Conservation (phyloP, 371 early-diverging fungal species). For the Mucor ambiguus region DNA sequence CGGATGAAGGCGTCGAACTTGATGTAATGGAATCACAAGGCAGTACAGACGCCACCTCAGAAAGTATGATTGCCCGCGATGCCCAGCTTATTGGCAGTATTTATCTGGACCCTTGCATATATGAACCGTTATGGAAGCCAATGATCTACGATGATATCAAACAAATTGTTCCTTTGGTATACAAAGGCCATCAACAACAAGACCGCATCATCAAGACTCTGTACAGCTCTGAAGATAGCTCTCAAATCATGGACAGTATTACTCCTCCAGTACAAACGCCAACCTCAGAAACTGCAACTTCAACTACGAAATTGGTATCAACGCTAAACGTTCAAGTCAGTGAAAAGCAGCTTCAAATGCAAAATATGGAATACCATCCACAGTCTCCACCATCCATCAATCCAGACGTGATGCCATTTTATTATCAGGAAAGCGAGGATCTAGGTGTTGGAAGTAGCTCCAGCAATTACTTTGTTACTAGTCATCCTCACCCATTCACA, state of each 20-base stretch:
- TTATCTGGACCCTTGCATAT: slow-evolving; percentile 51
- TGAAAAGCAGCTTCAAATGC: not conserved
- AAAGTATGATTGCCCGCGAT: not conserved
- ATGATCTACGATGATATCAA: slow-evolving; percentile 56
- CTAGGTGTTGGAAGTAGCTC: not conserved
- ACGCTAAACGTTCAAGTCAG: not conserved
- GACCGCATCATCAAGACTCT: not conserved
- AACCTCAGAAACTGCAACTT: not conserved
- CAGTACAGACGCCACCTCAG: not conserved
- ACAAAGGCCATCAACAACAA: slow-evolving; percentile 19
- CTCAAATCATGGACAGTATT: not conserved
- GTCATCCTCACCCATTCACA: not conserved
- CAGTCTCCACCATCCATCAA: not conserved
- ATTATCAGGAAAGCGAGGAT: not conserved
- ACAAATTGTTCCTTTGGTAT: slow-evolving; percentile 53
- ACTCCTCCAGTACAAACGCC: not conserved
- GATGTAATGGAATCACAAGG: not conserved
- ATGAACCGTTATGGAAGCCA: slow-evolving; percentile 49
- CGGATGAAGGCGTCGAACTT: not conserved
- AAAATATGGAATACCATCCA: not conserved
- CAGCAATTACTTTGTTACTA: not conserved
- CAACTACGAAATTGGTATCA: not conserved
- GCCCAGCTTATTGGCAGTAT: slow-evolving; percentile 30
- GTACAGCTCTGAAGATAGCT: not conserved
- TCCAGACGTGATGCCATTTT: not conserved